Evolutionary conservation across 345 rosid genomes (phyloP), one percentile per base, ranked within the genome.

Genomic region (Mallotus nudiflorus): DNA sequence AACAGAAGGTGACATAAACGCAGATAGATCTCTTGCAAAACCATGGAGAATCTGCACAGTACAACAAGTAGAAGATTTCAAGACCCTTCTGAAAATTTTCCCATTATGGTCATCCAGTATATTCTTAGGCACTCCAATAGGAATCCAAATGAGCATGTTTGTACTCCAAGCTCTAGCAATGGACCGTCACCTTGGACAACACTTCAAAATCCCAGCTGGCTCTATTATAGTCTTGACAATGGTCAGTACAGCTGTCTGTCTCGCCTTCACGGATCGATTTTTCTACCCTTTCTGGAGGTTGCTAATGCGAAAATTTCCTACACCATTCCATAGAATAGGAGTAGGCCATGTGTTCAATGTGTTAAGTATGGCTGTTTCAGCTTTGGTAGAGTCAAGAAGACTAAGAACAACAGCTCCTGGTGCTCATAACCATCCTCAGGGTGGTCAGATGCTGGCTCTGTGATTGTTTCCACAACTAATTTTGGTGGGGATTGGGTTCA

Each of bases 31-130:
- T 6, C 35, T 70, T 15, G 60, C 71, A 19, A 84, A 58, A 58
- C 74, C 63, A 3, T 85, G 91, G 90, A 85, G 83, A 61, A 60
- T 88, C 28, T 82, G 88, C 70, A 60, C 85, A 6, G 82, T 85
- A 50, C 84, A 83, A 24, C 86, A 88, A 77, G 93, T 86, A 42
- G 96, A 86, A 71, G 86, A 88, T 75, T 77, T 86, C 11, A 90
- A 90, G 73, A 50, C 71, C 14, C 44, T 90, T 9, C 20, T 88
- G 11, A 77, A 67, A 61, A 74, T 86, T 58, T 57, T 78, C 28
- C 93, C 89, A 18, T 46, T 81, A 6, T 80, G 79, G 74, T 65
- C 84, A 61, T 19, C 77, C 11, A 22, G 70, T 19, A 55, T 90
- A 40, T 55, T 83, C 9, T 14, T 86, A 44, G 58, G 68, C 70